These are phyloP conservation scores for Eutypella sp. DNA, from an alignment of 2,329 filamentous ascomycete genomes.

Conservation along the genomic window DNA sequence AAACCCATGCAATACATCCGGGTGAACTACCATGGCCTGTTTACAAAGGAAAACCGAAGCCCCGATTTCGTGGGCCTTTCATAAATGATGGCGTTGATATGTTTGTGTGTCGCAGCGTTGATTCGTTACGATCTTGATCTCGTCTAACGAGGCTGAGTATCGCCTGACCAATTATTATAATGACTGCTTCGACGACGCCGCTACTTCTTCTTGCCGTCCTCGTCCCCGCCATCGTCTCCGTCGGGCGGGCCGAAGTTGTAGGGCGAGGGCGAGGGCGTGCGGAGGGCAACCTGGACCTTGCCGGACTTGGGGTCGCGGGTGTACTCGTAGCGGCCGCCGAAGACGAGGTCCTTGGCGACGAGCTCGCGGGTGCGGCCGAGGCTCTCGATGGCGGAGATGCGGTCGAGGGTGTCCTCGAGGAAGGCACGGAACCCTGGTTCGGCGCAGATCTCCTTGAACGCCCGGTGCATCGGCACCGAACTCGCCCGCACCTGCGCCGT, in stretches of 20 bases:
- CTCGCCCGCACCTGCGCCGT: conserved; percentile 84
- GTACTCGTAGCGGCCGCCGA: conserved; percentile 75
- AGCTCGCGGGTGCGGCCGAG: conserved; percentile 90
- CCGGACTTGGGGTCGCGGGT: conserved; percentile 29
- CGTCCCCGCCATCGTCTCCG: conserved; percentile 22
- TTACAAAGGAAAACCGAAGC: not conserved
- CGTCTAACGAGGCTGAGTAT: no score
- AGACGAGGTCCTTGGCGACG: conserved; percentile 89
- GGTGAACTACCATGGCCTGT: no score
- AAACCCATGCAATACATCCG: no score
- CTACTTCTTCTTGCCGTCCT: conserved; percentile 8
- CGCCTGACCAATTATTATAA: no score
- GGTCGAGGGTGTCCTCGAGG: conserved; percentile 73
- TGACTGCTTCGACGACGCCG: no score
- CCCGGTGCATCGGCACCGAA: conserved; percentile 92
- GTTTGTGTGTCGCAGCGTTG: no score
- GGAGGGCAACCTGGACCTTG: conserved; percentile 36
- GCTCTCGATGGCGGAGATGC: conserved; percentile 90
- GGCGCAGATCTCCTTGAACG: conserved; percentile 78
- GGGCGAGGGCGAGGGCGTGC: conserved; percentile 20
- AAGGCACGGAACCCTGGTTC: conserved; percentile 75
- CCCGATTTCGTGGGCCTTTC: not conserved
- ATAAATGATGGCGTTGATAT: not conserved
- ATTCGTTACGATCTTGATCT: no score
- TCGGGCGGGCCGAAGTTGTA: conserved; percentile 31